Percentiles rank a stretch among this genome's conserved stretches.
Evolutionary conservation across 306 rosid genomes (phyloP).

Genomic region (Aeschynomene evenia): DNA sequence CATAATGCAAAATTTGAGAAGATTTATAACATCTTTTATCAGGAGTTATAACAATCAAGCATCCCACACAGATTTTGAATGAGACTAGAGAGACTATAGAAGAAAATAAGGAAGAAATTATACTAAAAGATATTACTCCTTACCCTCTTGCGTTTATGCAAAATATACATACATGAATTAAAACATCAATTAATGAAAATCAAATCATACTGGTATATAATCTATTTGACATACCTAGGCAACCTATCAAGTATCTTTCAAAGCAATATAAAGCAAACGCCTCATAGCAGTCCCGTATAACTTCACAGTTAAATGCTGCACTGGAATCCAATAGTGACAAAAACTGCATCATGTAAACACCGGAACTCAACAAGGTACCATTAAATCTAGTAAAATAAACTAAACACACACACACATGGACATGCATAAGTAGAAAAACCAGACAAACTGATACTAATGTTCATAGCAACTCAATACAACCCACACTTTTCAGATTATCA

Average conservation of each 20-base stretch:
- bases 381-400: slow-evolving; percentile 1
- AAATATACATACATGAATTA: slow-evolving; percentile 8
- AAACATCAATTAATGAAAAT: slow-evolving; percentile 19
- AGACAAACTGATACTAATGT: slow-evolving; percentile 12
- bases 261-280: slow-evolving; percentile 99
- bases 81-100: slow-evolving; percentile 4
- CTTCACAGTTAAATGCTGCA: slow-evolving; percentile 92
- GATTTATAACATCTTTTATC: slow-evolving; percentile 16
- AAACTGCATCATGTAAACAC: slow-evolving; percentile 61
- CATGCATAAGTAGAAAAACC: slow-evolving; percentile 7
- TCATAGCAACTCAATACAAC: slow-evolving; percentile 16
- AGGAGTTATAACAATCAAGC: slow-evolving; percentile 15
- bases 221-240: slow-evolving; percentile 70
- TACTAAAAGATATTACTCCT: slow-evolving; percentile 11
- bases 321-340: slow-evolving; percentile 82
- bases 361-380: slow-evolving; percentile 7
- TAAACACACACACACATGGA: background rate
- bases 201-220: slow-evolving; percentile 14
- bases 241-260: slow-evolving; percentile 94
- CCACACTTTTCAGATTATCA: slow-evolving; percentile 23
- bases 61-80: slow-evolving; percentile 10
- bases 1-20: slow-evolving; percentile 2
- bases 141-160: slow-evolving; percentile 1
- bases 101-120: background rate
- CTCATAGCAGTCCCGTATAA: slow-evolving; percentile 95